phyloP scores from a whole-genome alignment of 2,329 filamentous ascomycete genomes.

The Arthrobotrys pseudoclavata region DNA sequence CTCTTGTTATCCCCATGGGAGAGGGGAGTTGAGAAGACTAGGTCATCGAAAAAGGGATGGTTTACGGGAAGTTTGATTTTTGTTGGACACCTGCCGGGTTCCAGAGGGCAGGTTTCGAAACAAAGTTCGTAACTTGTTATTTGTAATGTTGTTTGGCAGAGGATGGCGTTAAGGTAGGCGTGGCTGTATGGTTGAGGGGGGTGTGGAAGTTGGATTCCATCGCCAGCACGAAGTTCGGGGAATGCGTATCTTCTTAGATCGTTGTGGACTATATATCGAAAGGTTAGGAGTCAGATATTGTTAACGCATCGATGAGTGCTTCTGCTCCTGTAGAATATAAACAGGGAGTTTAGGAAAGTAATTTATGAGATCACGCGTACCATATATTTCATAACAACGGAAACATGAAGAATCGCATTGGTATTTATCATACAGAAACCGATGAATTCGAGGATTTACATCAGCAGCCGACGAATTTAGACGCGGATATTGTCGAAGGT shows the following conservation, averaged over 20 bases:
- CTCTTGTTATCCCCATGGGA: neutral
- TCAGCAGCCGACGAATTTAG: neutral
- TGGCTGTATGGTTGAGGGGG: neutral
- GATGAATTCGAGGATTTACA: neutral
- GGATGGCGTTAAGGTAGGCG: slow-evolving; percentile 6
- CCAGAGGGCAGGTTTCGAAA: neutral
- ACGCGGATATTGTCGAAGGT: neutral
- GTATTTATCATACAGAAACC: slow-evolving; percentile 1
- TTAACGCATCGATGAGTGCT: too few species aligned
- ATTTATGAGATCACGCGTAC: too few species aligned
- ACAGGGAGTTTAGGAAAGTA: too few species aligned
- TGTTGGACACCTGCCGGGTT: neutral
- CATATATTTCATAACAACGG: too few species aligned
- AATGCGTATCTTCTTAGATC: neutral
- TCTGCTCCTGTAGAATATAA: too few species aligned
- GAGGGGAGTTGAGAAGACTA: neutral
- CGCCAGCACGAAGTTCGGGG: too few species aligned
- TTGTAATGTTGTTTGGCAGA: slow-evolving; percentile 5
- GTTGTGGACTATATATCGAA: neutral
- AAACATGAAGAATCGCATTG: neutral
- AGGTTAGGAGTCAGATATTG: too few species aligned
- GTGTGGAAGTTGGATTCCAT: too few species aligned
- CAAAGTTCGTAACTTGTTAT: slow-evolving; percentile 7
- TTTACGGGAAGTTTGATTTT: neutral
- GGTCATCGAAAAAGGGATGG: slow-evolving; percentile 9